Conservation (phyloP, 148 eudicot genomes). For the Diospyros lotus region DNA sequence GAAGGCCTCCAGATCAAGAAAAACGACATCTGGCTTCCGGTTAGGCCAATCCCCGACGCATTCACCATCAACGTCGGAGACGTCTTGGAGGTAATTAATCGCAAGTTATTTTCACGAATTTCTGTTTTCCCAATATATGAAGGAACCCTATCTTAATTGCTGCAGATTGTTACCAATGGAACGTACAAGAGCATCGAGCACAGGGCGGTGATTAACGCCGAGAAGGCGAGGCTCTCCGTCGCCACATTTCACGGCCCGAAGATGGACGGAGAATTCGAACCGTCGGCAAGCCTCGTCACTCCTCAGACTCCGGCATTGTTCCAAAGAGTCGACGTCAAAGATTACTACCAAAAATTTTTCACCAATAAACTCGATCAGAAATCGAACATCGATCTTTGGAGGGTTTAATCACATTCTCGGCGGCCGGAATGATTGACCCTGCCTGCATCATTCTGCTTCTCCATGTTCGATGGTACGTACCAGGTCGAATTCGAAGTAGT, state of each 20-base stretch:
- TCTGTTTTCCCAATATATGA: no score
- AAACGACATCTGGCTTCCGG: conserved; percentile 11
- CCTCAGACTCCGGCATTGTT: conserved; percentile 13
- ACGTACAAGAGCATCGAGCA: conserved; percentile 28
- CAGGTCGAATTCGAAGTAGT: no score
- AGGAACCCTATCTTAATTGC: not conserved
- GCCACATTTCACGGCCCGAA: conserved; percentile 25
- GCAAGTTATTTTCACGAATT: no score
- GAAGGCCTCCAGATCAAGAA: conserved; percentile 14
- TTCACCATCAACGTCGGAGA: conserved; percentile 24
- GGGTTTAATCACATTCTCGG: not conserved
- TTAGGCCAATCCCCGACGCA: conserved; percentile 12
- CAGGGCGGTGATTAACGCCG: conserved; percentile 16
- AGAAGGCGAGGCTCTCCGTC: conserved; percentile 25
- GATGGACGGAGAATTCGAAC: conserved; percentile 11
- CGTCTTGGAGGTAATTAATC: conserved; percentile 20
- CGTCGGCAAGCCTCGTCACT: conserved; percentile 11
- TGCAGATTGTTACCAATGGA: conserved; percentile 28
- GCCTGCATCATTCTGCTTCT: no score
- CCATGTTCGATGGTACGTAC: no score
- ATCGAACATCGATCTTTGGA: conserved; percentile 27
- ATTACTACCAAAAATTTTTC: conserved; percentile 16
- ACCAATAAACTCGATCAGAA: conserved; percentile 15
- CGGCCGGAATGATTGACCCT: no score
- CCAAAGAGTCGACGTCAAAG: not conserved